phyloP scores from a whole-genome alignment of 139 green algal species.

The Picochlorum sp. region DNA sequence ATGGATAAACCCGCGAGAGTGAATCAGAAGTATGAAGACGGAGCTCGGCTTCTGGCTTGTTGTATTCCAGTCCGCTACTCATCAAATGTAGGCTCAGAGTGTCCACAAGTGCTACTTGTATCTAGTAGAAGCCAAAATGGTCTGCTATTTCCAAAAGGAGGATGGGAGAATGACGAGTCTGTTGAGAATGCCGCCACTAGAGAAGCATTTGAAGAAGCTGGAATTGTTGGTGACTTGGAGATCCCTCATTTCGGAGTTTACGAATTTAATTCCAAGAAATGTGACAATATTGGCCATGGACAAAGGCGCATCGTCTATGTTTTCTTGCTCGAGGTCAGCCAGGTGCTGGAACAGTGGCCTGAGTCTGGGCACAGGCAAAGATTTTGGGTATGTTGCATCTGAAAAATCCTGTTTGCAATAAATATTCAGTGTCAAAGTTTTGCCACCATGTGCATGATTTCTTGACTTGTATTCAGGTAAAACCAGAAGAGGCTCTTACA shows the following conservation, averaged over 20 bases:
- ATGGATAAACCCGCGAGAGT: too few species aligned
- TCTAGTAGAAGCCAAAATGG: conserved; percentile 49
- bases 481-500: too few species aligned
- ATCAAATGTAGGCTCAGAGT: not conserved
- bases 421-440: too few species aligned
- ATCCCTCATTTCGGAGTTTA: conserved; percentile 64
- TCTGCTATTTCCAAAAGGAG: conserved; percentile 82
- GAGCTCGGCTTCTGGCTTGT: conserved; percentile 28
- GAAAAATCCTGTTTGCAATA: too few species aligned
- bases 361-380: conserved; percentile 52
- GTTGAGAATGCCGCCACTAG: conserved; percentile 62
- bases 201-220: conserved; percentile 89
- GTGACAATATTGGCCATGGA: conserved; percentile 17
- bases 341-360: conserved; percentile 78
- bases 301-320: conserved; percentile 51
- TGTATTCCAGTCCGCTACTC: conserved; percentile 66
- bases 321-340: conserved; percentile 68
- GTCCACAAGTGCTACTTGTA: conserved; percentile 62
- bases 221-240: conserved; percentile 70
- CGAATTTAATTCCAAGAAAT: conserved; percentile 7
- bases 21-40: not conserved
- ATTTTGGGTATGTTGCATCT: too few species aligned
- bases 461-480: too few species aligned
- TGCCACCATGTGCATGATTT: too few species aligned
- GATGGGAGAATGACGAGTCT: conserved; percentile 87